Percentiles rank a stretch among this genome's conserved stretches.
These are phyloP conservation scores for Trypanosoma caninum DNA, from an alignment of 208 protist genomes.

Conservation along the genomic window DNA sequence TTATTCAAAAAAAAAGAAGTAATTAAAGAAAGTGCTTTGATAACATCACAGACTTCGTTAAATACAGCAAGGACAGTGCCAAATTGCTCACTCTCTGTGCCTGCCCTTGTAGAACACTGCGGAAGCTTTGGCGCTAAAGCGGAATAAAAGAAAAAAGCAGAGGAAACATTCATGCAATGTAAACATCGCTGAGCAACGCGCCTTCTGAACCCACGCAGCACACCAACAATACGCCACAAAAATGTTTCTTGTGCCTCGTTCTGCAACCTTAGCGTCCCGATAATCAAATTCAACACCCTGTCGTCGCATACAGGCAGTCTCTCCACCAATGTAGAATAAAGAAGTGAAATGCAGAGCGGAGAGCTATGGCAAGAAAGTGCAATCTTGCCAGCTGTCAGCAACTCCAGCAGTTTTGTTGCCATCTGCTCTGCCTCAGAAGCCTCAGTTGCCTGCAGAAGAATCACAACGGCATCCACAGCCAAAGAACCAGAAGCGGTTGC, in stretches of 20 bases:
- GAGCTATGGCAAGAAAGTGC: neutral
- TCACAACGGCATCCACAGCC: slow-evolving; percentile 12
- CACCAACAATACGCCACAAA: slow-evolving; percentile 17
- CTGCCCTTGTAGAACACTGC: too few species aligned
- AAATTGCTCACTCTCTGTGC: neutral
- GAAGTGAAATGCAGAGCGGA: slow-evolving; percentile 1
- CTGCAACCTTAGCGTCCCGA: neutral
- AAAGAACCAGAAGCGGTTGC: neutral
- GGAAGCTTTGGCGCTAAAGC: too few species aligned
- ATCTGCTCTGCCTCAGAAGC: neutral
- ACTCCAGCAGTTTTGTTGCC: slow-evolving; percentile 1
- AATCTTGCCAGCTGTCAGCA: neutral
- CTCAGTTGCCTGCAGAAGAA: slow-evolving; percentile 10
- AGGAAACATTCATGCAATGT: neutral
- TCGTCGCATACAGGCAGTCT: neutral
- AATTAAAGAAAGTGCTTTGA: neutral
- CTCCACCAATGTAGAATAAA: slow-evolving; percentile 13
- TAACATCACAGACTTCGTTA: slow-evolving; percentile 1
- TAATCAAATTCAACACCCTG: neutral
- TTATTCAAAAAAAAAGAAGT: neutral
- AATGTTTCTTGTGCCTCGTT: neutral
- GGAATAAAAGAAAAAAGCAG: neutral
- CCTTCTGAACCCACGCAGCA: slow-evolving; percentile 16
- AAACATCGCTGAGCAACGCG: slow-evolving; percentile 1
- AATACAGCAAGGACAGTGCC: neutral